phyloP scores from a whole-genome alignment of 352 stramenopile genomes.

The Discostella stelligera region DNA sequence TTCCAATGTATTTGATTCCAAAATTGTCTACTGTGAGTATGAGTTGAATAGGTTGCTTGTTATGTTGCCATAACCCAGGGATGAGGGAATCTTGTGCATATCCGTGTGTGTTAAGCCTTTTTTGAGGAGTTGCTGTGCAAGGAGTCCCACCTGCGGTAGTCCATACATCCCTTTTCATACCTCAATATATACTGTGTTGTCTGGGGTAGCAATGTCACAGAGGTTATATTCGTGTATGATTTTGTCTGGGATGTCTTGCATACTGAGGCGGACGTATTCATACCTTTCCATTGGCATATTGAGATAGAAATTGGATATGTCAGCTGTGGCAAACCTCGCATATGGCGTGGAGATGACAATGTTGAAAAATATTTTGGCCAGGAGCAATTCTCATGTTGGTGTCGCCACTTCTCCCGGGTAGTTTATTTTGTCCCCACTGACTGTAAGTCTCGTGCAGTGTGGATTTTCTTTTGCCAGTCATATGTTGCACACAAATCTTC shows the following conservation, averaged over 20 bases:
- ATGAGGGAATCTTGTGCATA: not conserved
- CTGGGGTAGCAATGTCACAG: not conserved
- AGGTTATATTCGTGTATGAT: conserved; percentile 47
- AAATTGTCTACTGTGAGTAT: conserved; percentile 52
- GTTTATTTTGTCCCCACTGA: conserved; percentile 18
- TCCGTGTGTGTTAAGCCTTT: not conserved
- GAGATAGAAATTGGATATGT: too few species aligned
- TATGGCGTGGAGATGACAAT: conserved; percentile 15
- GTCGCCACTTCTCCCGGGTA: conserved; percentile 12
- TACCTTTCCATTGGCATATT: conserved; percentile 13
- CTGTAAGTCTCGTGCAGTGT: conserved; percentile 10
- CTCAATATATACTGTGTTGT: conserved; percentile 21
- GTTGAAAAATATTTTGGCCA: conserved; percentile 11
- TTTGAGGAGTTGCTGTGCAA: conserved; percentile 24
- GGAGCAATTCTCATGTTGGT: conserved; percentile 1
- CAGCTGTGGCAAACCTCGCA: conserved; percentile 21
- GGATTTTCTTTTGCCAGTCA: not conserved
- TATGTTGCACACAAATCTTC: not conserved
- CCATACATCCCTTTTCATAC: conserved; percentile 32
- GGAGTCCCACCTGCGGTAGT: conserved; percentile 31
- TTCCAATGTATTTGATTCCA: conserved; percentile 24
- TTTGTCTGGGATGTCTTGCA: conserved; percentile 18
- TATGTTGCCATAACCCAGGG: not conserved
- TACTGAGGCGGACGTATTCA: conserved; percentile 39
- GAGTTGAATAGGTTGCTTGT: conserved; percentile 11